phyloP scores from a whole-genome alignment of 371 early-diverging fungal genomes.

The Zopfochytrium polystomum region DNA sequence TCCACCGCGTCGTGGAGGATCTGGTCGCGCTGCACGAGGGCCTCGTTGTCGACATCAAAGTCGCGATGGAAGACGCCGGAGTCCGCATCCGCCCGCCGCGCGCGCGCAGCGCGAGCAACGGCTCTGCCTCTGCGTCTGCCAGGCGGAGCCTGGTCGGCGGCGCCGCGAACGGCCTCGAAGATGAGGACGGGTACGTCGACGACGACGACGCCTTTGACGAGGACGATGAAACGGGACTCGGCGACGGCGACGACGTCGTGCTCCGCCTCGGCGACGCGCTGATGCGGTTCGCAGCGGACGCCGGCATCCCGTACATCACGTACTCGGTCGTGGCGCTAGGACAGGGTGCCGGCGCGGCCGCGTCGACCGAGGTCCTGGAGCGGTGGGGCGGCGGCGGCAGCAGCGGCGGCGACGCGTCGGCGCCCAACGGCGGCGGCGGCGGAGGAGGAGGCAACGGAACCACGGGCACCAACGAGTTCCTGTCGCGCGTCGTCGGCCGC shows the following conservation, averaged over 20 bases:
- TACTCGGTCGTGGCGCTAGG: conserved; percentile 27
- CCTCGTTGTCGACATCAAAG: conserved; percentile 21
- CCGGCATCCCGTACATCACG: conserved; percentile 17
- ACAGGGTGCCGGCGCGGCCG: not conserved
- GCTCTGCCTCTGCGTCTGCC: too few species aligned
- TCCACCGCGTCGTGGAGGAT: conserved; percentile 26
- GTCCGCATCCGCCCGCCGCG: not conserved
- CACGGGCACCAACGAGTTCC: conserved; percentile 5
- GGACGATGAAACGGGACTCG: conserved; percentile 7
- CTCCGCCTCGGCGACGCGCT: conserved; percentile 21
- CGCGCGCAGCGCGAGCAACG: too few species aligned
- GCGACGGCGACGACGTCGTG: conserved; percentile 2
- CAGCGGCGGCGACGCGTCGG: not conserved
- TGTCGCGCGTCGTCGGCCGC: conserved; percentile 12
- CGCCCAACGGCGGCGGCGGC: not conserved
- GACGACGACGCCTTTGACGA: too few species aligned
- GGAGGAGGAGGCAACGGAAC: conserved; percentile 4
- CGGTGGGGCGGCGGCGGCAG: conserved; percentile 1
- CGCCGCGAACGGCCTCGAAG: too few species aligned
- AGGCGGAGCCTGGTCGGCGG: not conserved
- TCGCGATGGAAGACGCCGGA: conserved; percentile 8
- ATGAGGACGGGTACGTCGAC: too few species aligned
- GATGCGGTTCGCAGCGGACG: conserved; percentile 17
- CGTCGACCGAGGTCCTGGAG: not conserved
- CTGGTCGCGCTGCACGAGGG: conserved; percentile 25